Percentiles rank a stretch among this genome's conserved stretches.
phyloP scores from a whole-genome alignment of 2,329 filamentous ascomycete genomes.

The Paraphaeosphaeria sporulosa region DNA sequence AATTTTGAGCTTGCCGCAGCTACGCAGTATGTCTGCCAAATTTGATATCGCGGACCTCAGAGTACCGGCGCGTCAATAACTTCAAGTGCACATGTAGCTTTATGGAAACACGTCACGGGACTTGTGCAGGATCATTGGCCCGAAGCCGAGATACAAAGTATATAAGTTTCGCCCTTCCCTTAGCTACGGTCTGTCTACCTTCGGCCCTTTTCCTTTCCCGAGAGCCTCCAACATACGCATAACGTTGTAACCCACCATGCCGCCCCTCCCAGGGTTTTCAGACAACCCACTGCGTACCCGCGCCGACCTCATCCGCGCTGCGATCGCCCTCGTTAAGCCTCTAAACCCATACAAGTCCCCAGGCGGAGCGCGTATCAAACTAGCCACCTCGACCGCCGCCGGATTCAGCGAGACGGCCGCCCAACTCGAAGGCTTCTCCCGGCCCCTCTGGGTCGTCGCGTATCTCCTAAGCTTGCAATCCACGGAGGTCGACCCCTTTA shows the following conservation, averaged over 20 bases:
- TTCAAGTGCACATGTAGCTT: background rate
- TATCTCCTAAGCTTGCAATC: conserved; percentile 10
- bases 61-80: background rate
- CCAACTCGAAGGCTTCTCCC: conserved; percentile 30
- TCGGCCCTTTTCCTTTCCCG: background rate
- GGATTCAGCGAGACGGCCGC: conserved; percentile 28
- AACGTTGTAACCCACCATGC: conserved; percentile 16
- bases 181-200: background rate
- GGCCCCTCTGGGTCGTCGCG: conserved; percentile 26
- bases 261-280: conserved; percentile 23
- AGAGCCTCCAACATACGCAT: background rate
- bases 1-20: background rate
- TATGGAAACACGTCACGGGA: background rate
- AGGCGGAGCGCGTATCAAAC: conserved; percentile 22
- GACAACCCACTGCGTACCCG: conserved; percentile 22
- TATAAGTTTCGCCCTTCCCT: background rate
- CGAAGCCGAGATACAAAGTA: background rate
- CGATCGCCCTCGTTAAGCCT: conserved; percentile 19
- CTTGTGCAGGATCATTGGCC: background rate
- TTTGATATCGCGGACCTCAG: background rate
- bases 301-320: conserved; percentile 18
- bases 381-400: conserved; percentile 25
- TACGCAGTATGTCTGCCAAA: background rate
- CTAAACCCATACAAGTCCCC: conserved; percentile 25
- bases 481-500: background rate